Base-by-base conservation (phyloP, 2,329 filamentous ascomycete species). In the Aspergillus sp. region DNA sequence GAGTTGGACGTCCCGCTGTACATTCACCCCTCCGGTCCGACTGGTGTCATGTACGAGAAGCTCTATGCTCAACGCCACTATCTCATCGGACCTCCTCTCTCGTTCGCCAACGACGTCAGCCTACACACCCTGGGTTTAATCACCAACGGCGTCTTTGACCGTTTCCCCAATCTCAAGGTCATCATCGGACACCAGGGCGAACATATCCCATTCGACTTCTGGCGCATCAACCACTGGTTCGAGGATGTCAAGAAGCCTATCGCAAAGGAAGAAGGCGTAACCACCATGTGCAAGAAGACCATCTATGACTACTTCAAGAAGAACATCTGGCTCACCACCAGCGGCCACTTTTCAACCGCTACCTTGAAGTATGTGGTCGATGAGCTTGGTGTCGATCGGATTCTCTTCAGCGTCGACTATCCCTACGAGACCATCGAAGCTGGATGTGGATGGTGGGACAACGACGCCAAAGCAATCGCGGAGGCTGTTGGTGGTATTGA, bases 1-100 rank as follows among this genome's bases (percentile, higher is more conserved):
- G 19, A 19, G 19, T 19, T 85, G 0, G 77, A 83, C 44, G 80
- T 83, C 0, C 81, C 81, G 0, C 71, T 85, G 39, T 85, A 85
- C 54, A 68, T 85, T 1, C 82, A 85, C 59, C 82, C 81, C 0
- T 69, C 76, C 38, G 74, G 76, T 50, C 78, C 81, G 1, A 77
- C 76, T 0, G 79, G 78, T 6, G 70, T 68, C 12, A 71, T 81
- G 43, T 68, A 77, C 52, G 76, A 82, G 5, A 78, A 78, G 54
- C 71, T 82, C 6, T 83, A 75, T 70, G 74, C 74, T 1, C 70
- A 81, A 52, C 71, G 79, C 19, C 75, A 75, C 56, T 83, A 74
- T 71, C 73, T 83, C 27, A 65, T 83, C 36, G 81, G 81, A 0
- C 78, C 79, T 1, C 78, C 79, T 0, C 68, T 81, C 6, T 74